phyloP scores from a whole-genome alignment of 768 basidiomycete species.

The Kwoniella pini region DNA sequence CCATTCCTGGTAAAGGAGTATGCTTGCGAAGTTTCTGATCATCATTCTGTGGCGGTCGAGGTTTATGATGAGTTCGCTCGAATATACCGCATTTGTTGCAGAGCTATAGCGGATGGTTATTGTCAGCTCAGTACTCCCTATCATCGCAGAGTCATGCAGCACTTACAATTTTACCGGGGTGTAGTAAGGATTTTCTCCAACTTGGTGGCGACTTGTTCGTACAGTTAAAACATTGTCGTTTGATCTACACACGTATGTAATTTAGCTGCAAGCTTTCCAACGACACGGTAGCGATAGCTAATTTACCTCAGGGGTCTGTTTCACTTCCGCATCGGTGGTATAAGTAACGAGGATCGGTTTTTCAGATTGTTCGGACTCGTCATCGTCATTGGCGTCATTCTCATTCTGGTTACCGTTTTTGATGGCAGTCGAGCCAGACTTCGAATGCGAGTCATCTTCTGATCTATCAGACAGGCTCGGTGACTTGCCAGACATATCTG shows the following conservation, averaged over 20 bases:
- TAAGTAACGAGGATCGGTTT: not conserved
- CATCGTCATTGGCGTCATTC: not conserved
- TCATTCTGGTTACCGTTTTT: not conserved
- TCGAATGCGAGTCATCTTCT: conserved; percentile 2
- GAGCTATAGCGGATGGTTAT: conserved; percentile 2
- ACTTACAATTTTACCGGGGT: conserved; percentile 26
- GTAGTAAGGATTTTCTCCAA: conserved; percentile 21
- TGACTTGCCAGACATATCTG: not conserved
- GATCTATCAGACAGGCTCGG: conserved; percentile 1
- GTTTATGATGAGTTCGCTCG: conserved; percentile 22
- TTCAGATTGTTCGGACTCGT: too few species aligned
- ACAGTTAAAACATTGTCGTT: conserved; percentile 21
- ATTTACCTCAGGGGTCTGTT: conserved; percentile 22
- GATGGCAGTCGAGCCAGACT: not conserved
- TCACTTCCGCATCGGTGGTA: conserved; percentile 24
- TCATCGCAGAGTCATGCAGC: not conserved
- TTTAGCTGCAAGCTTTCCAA: not conserved
- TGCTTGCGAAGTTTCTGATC: conserved; percentile 25
- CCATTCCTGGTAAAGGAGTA: conserved; percentile 1
- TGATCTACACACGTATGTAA: conserved; percentile 1
- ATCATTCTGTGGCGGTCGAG: conserved; percentile 24
- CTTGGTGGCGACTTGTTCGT: conserved; percentile 16
- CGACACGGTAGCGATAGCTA: not conserved
- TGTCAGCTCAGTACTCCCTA: not conserved
- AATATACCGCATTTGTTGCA: conserved; percentile 29